Base-by-base conservation (phyloP, 2,329 filamentous ascomycete species). In the Ophiosphaerella narmari region DNA sequence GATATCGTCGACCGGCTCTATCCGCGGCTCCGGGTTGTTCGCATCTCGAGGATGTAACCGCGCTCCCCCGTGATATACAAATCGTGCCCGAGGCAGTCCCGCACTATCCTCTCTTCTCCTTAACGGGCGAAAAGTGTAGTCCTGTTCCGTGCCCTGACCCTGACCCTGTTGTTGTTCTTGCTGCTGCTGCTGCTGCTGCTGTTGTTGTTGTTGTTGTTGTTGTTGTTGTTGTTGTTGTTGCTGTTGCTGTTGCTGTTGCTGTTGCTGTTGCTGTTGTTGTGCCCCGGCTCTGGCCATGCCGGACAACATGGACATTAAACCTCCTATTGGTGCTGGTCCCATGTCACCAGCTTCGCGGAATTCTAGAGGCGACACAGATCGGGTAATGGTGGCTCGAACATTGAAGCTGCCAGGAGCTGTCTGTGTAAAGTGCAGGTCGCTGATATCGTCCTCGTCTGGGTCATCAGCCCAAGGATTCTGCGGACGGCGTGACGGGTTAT, bases 391-490 rank as follows among this genome's bases (percentile, higher is more conserved):
- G 16, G 67, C 70, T 7, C 66, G 65, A 2, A 74, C 60, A 8
- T 72, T 63, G 55, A 66, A 73, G 48, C 63, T 60, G 16, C 66
- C 66, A 5, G 72, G 72, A 2, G 66, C 70, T 5, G 67, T 61
- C 43, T 68, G 68, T 37, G 62, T 60, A 34, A 80, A 74, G 14
- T 75, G 74, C 23, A 80, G 74, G 53, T 78, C 74, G 42, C 74
- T 74, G 6, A 80, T 80, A 34, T 78, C 77, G 29, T 68, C 73
- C 57, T 82, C 77, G 18, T 81, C 77, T 14, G 78, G 74, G 48
- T 81, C 78, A 33, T 78, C 77, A 44, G 74, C 63, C 77, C 78
- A 82, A 3, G 80, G 79, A 48, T 81, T 74, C 53, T 81, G 77
- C 6, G 75, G 67, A 46, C 77, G 50, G 34, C 59, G 32, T 33